These are phyloP conservation scores for Pyrenochaeta sp. DNA, from an alignment of 2,329 filamentous ascomycete genomes.

Conservation along the genomic window DNA sequence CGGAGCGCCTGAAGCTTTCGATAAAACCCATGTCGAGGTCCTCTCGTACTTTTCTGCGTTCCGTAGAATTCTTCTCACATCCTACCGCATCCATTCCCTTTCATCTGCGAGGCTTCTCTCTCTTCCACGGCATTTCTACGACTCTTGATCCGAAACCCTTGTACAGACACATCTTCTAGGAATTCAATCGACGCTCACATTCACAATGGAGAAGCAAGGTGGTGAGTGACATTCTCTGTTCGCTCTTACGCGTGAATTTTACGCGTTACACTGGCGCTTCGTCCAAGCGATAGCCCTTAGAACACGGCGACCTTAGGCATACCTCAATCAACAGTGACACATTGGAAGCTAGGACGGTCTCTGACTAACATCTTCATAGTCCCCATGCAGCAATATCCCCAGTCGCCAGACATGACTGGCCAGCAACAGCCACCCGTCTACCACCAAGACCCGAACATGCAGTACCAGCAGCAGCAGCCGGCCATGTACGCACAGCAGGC, in stretches of 20 bases:
- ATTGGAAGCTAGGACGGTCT: neutral
- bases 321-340: neutral
- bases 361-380: constrained; percentile 33
- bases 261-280: neutral
- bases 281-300: neutral
- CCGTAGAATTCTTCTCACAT: neutral
- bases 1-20: constrained; percentile 25
- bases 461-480: constrained; percentile 28
- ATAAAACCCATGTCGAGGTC: constrained; percentile 11
- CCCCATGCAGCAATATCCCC: constrained; percentile 50
- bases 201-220: constrained; percentile 48
- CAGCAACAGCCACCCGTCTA: constrained; percentile 45
- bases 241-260: neutral
- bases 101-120: neutral
- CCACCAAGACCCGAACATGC: constrained; percentile 42
- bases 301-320: neutral
- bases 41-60: neutral
- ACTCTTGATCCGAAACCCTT: neutral
- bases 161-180: neutral
- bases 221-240: constrained; percentile 30
- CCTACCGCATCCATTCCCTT: neutral
- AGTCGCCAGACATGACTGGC: constrained; percentile 40
- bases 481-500: constrained; percentile 26
- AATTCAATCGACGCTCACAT: neutral
- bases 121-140: neutral